Base-by-base conservation (phyloP, 352 stramenopile species). In the Phytophthora crassamura region DNA sequence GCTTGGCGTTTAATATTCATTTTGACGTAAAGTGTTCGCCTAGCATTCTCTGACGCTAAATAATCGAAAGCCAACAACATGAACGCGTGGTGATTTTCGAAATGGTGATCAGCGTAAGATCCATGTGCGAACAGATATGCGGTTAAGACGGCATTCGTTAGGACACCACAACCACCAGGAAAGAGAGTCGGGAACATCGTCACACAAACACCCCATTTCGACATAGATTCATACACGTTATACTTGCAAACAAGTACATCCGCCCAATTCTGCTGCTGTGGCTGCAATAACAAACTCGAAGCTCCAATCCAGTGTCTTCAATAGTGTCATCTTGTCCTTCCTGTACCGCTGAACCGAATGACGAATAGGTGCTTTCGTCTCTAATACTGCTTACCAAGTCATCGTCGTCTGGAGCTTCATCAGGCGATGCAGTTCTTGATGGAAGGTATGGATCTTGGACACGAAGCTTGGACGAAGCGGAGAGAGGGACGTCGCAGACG, bases 21-120 rank as follows among this genome's bases (percentile, higher is more conserved):
- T 6, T 58, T 64, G 5, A 71, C n/a, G 30, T 65, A 75, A 18
- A 71, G 50, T 2, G 61, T 32, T 16, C 57, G 41, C 14, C 57
- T 18, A 3, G 67, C 61, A 4, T 47, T 56, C 22, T 36, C 72
- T 18, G 0, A 54, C 28, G 0, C 61, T 0, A 70, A 10, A 25
- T 46, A 67, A 12, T 77, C 58, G 35, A 73, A 77, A 0, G 48
- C 53, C 0, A 77, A 34, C 3, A 73, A 11, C 0, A 77, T 20
- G 28, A 77, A 73, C 4, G 48, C 63, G 15, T 65, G 51, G 7
- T 77, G 53, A 1, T 32, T 11, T 39, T 70, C 22, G 22, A 77
- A 77, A 3, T 25, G 38, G 16, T 57, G 50, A 0, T 36, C 59
- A 55, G 1, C 63, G 48, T 39, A 34, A 38, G 12, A 60, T 59